These are phyloP conservation scores for Lachancea waltii DNA, from an alignment of 805 yeast species.

Conservation along the genomic window DNA sequence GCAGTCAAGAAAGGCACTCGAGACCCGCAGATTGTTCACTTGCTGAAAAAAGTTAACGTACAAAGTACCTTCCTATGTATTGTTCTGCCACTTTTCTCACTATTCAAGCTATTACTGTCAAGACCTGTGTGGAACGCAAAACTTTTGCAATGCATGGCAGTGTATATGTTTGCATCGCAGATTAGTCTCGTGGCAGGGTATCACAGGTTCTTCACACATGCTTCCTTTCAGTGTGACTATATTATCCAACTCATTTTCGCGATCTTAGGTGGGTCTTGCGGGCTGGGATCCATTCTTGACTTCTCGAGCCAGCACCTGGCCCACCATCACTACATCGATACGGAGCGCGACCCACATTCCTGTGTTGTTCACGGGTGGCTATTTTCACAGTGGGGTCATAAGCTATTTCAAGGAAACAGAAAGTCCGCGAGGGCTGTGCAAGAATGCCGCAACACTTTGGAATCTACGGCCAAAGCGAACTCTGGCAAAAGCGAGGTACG, in stretches of 20 bases:
- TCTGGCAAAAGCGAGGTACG: constrained; percentile 36
- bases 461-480: constrained; percentile 17
- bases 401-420: constrained; percentile 60
- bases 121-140: constrained; percentile 13
- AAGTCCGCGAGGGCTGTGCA: constrained; percentile 39
- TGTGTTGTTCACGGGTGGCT: constrained; percentile 65
- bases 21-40: constrained; percentile 24
- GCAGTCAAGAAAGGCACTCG: constrained; percentile 11
- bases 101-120: constrained; percentile 19
- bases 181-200: constrained; percentile 24
- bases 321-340: constrained; percentile 84
- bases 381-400: constrained; percentile 88
- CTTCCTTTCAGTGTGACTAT: constrained; percentile 20
- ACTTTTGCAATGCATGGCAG: constrained; percentile 13
- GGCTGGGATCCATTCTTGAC: constrained; percentile 23
- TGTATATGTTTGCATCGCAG: constrained; percentile 16
- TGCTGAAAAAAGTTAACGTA: constrained; percentile 22
- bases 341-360: constrained; percentile 83
- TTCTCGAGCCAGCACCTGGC: constrained; percentile 54
- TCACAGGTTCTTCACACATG: constrained; percentile 25
- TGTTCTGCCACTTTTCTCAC: constrained; percentile 19
- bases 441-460: constrained; percentile 48
- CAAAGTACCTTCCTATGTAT: constrained; percentile 21
- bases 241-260: constrained; percentile 17
- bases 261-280: constrained; percentile 23